Conservation (phyloP, 2,329 filamentous ascomycete genomes). For the Botrytis pseudocinerea region DNA sequence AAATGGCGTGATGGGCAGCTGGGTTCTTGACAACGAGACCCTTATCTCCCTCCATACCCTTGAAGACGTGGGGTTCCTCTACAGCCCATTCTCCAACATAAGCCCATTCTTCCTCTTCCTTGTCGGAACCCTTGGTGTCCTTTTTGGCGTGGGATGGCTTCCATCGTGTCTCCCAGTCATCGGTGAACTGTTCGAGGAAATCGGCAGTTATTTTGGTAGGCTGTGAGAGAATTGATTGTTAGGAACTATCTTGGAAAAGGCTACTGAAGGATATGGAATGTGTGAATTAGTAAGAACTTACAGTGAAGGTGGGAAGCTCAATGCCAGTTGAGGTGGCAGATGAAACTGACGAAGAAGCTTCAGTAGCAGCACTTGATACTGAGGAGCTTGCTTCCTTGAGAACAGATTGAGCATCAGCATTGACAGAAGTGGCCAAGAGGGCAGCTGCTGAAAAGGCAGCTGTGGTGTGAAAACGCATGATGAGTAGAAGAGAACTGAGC, state of each 20-base stretch:
- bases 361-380: constrained; percentile 39
- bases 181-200: constrained; percentile 98
- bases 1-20: constrained; percentile 98
- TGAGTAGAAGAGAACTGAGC: constrained; percentile 30
- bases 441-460: constrained; percentile 75
- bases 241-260: background rate
- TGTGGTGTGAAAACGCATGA: constrained; percentile 81
- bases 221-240: constrained; percentile 49
- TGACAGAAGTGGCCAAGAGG: constrained; percentile 68
- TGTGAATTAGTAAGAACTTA: constrained; percentile 50
- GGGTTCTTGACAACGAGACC: constrained; percentile 97
- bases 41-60: constrained; percentile 93
- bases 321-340: constrained; percentile 56
- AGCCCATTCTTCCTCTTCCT: constrained; percentile 82
- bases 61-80: constrained; percentile 87
- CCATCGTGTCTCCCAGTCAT: constrained; percentile 93
- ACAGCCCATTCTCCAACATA: constrained; percentile 97
- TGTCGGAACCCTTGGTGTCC: constrained; percentile 68
- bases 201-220: constrained; percentile 85
- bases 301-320: constrained; percentile 81
- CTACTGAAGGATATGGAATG: constrained; percentile 31
- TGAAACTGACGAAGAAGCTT: constrained; percentile 43
- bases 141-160: constrained; percentile 96
- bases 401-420: constrained; percentile 62
- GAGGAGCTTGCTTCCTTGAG: constrained; percentile 50